Percentiles rank a stretch among this genome's conserved stretches.
Evolutionary conservation across 345 rosid genomes (phyloP).

Genomic region (Laguncularia racemosa): DNA sequence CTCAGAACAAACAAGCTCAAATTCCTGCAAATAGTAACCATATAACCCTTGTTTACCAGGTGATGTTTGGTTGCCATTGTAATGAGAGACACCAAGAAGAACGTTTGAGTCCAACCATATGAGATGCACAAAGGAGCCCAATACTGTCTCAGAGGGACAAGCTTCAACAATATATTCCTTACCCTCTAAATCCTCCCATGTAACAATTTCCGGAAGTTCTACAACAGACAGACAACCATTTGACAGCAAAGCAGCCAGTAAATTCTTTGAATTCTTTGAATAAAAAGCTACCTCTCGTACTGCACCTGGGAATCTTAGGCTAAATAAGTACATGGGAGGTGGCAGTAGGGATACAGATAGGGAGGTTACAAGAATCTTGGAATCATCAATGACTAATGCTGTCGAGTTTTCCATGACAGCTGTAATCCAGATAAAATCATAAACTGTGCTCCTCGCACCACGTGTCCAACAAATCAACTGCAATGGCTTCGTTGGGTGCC

Average conservation of each 20-base stretch:
- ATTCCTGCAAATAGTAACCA: slow-evolving; percentile 67
- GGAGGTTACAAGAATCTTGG: slow-evolving; percentile 71
- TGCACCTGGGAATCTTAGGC: slow-evolving; percentile 56
- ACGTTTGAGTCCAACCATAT: slow-evolving; percentile 63
- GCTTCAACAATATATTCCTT: slow-evolving; percentile 53
- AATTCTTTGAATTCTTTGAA: slow-evolving; percentile 45
- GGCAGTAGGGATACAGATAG: slow-evolving; percentile 81
- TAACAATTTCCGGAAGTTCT: slow-evolving; percentile 61
- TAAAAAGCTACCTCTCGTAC: slow-evolving; percentile 60
- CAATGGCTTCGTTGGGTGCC: slow-evolving; percentile 89
- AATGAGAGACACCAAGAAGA: slow-evolving; percentile 69
- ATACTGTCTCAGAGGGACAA: slow-evolving; percentile 35
- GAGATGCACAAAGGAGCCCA: slow-evolving; percentile 66
- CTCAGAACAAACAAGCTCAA: slow-evolving; percentile 65
- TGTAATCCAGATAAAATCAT: slow-evolving; percentile 68
- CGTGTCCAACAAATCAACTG: slow-evolving; percentile 87
- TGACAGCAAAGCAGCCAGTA: slow-evolving; percentile 63
- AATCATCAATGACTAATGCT: slow-evolving; percentile 73
- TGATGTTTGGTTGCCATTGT: slow-evolving; percentile 24
- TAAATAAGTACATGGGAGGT: slow-evolving; percentile 77
- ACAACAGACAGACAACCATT: slow-evolving; percentile 66
- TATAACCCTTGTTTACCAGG: slow-evolving; percentile 28
- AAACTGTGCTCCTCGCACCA: slow-evolving; percentile 53
- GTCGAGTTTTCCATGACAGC: slow-evolving; percentile 75
- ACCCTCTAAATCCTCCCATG: slow-evolving; percentile 85